Base-by-base conservation (phyloP, 371 early-diverging fungal genomes). In the Smittium culicis region DNA sequence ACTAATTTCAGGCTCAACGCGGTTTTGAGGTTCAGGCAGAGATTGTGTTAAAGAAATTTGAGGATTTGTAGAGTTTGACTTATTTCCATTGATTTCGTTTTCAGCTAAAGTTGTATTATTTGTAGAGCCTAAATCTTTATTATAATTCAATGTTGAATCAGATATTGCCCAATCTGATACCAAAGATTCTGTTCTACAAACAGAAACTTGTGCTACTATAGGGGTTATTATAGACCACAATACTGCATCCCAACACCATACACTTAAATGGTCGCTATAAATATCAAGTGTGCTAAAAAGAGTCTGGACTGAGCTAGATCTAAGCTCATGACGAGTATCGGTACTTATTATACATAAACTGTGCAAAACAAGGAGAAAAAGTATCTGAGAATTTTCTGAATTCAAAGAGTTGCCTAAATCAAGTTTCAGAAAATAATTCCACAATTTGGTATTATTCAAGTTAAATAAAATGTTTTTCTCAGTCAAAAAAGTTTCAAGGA, bases 281-380 rank as follows among this genome's bases (percentile, higher is more conserved):
- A 91, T 87, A 35, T 86, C 85, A 35, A 98, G 86, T 0, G 97
- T 91, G 34, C 96, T 81, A 72, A 96, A 94, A 61, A 98, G 76
- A 0, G 96, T 96, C 72, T 96, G 96, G 62, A 88, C 90, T 34
- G 95, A 93, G 2, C 92, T 88, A 71, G 93, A 92, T 33, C 98
- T 85, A 17, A 97, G 94, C 71, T 96, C 96, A 1, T 92, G 92
- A 2, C 97, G 82, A 30, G 77, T 67, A 70, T 98, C 98, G 1
- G 88, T 85, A 67, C 93, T 91, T 16, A 94, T 82, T 29, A 82
- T 80, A 2, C 90, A 85, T 20, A 98, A 79, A 69, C 92, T 84
- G 14, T 83, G 81, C 17, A 96, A 79, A 16, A 96, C 77, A 1
- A 89, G 74, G 83, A 93, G 86, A 94, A 94, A 96, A 25, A 98